Base-by-base conservation (phyloP, 2,329 filamentous ascomycete genomes). In the Pyrenophora graminea region DNA sequence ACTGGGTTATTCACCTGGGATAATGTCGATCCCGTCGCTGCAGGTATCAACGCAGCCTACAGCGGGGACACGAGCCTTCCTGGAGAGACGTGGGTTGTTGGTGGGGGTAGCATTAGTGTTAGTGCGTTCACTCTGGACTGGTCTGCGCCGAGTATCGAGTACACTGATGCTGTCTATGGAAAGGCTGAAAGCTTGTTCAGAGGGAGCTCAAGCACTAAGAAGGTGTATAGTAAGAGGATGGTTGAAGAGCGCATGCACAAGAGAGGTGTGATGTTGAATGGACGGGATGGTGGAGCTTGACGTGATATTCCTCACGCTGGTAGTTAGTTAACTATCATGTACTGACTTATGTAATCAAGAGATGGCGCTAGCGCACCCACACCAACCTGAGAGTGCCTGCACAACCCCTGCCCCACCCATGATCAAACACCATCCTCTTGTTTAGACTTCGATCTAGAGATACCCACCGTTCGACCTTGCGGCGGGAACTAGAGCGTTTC, bases 51-150 rank as follows among this genome's bases (percentile, higher is more conserved):
- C 45, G 61, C 69, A 1, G 81, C 79, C 49, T 77, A 81, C 56
- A 81, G 82, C 41, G 80, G 80, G 1, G 76, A 82, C 47, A 80
- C 79, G 61, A 67, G 63, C 6, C 61, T 82, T n/a, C 77, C 78
- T 0, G 79, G 80, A 0, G 80, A 83, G 72, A 80, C 78, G 1
- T 73, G 72, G 33, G 70, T 81, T 2, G 73, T 82, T 9, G 71
- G 74, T 42, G 67, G 70, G 12, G 77, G 76, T 0, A 77, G 72
- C 34, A 65, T 75, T 2, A 70, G 70, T 46, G 74, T 82, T 2
- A 76, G 70, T 0, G 68, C 80, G 0, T 82, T 81, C 51, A 80
- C 77, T 0, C 73, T 81, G 17, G 80, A 82, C 48, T 81, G 80
- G 53, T 74, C 77, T 58, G 79, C 80, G 5, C 80, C 80, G 1